Evolutionary conservation across 805 yeast genomes (phyloP), one percentile per base, ranked within the genome.

Genomic region (Candida odintsovae): DNA sequence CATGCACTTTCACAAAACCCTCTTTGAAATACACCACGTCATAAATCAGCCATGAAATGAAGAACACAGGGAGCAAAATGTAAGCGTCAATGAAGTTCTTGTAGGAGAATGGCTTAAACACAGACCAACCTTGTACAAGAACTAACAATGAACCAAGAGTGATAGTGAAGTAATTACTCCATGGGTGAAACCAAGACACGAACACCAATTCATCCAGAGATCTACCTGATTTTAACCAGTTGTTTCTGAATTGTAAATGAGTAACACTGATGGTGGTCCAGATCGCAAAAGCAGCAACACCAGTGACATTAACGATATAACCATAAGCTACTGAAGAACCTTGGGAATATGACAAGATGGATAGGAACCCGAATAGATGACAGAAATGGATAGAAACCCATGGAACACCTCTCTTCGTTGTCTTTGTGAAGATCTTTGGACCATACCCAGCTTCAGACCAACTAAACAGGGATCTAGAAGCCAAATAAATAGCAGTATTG

Each of bases 221-320:
- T 45, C 82, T 78, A 43, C 82, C 81, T 60, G 89, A 78, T 22
- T 70, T 61, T 50, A 73, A 70, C 59, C 86, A 69, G 13, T 83
- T 82, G 28, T 66, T 62, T 82, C 85, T 83, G 64, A 84, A 85
- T 61, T 88, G 72, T 46, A 82, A 64, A 64, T 83, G 90, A 7
- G 82, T 69, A 29, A 75, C 64, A 26, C 81, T 72, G 50, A 83
- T 82, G 58, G 78, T 73, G 26, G 78, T 73, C 90, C 90, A 83
- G 21, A 86, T 72, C 50, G 83, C 78, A 54, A 84, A 76, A 38
- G 90, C 90, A 12, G 88, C 81, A 40, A 83, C 84, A 41, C 86
- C 86, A 15, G 86, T 75, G 53, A 85, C 83, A 60, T 81, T 83
- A 53, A 83, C 69, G 47, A 85, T 71, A 87, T 90, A 85, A 53